phyloP scores from a whole-genome alignment of 805 yeast species.

The Starmera quercuum region DNA sequence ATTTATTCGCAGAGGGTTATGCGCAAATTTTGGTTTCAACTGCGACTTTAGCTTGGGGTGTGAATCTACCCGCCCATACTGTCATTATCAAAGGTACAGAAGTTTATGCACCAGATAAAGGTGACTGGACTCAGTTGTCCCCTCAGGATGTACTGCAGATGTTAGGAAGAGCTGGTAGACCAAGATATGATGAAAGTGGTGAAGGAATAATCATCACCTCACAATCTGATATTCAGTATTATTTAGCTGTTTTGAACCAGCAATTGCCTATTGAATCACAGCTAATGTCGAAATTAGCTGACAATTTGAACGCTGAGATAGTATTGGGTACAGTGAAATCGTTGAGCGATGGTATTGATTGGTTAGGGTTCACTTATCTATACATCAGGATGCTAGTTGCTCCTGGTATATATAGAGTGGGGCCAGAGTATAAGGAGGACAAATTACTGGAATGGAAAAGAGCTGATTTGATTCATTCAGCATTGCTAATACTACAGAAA shows the following conservation, averaged over 20 bases:
- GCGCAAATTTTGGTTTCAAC: conserved; percentile 82
- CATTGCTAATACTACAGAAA: conserved; percentile 49
- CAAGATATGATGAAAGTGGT: conserved; percentile 86
- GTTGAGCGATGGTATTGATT: conserved; percentile 60
- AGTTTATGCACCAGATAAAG: conserved; percentile 84
- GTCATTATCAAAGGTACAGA: conserved; percentile 92
- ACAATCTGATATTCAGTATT: conserved; percentile 79
- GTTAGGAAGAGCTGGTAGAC: conserved; percentile 99
- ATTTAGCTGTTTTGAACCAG: conserved; percentile 83
- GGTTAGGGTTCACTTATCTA: conserved; percentile 78
- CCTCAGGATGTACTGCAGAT: conserved; percentile 94
- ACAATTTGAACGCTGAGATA: conserved; percentile 79
- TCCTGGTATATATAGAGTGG: conserved; percentile 71
- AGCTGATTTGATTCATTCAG: conserved; percentile 68
- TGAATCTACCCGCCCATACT: conserved; percentile 89
- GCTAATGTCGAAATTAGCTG: conserved; percentile 60
- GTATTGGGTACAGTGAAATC: conserved; percentile 59
- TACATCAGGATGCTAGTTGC: conserved; percentile 70
- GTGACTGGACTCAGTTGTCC: conserved; percentile 84
- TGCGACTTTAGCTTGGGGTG: conserved; percentile 97
- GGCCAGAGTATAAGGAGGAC: conserved; percentile 53
- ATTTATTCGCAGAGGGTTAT: conserved; percentile 81
- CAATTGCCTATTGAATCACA: conserved; percentile 92
- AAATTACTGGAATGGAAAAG: conserved; percentile 42
- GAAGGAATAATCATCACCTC: conserved; percentile 91